Evolutionary conservation across 2,329 filamentous ascomycete genomes (phyloP).

Genomic region (Aspergillus sergii): DNA sequence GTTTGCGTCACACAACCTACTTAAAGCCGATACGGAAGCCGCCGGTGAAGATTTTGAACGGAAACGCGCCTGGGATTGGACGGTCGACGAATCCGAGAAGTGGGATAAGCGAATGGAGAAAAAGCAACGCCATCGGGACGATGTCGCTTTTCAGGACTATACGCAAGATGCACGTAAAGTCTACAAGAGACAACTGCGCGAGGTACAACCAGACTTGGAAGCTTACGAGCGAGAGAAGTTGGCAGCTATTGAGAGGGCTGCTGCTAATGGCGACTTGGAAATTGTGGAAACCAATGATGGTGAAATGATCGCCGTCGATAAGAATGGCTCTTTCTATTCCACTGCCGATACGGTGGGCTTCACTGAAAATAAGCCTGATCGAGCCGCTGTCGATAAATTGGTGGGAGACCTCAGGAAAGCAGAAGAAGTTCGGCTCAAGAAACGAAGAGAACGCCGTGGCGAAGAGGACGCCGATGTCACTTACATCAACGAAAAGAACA

Average conservation of each 20-base stretch:
- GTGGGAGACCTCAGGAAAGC: slow-evolving; percentile 85
- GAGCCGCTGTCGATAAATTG: slow-evolving; percentile 82
- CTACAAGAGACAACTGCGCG: slow-evolving; percentile 86
- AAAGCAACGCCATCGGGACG: slow-evolving; percentile 77
- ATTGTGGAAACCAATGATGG: slow-evolving; percentile 95
- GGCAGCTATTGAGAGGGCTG: slow-evolving; percentile 80
- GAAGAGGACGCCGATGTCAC: slow-evolving; percentile 91
- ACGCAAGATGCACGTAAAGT: slow-evolving; percentile 84
- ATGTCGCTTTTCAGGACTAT: slow-evolving; percentile 90
- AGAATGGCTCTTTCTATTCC: slow-evolving; percentile 86
- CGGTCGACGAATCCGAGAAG: slow-evolving; percentile 85
- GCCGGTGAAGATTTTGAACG: slow-evolving; percentile 91
- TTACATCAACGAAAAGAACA: slow-evolving; percentile 99
- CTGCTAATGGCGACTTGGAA: slow-evolving; percentile 80
- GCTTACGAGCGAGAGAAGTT: slow-evolving; percentile 87
- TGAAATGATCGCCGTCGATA: slow-evolving; percentile 91
- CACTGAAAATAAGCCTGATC: slow-evolving; percentile 81
- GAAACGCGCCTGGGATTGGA: slow-evolving; percentile 99
- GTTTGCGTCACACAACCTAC: slow-evolving; percentile 85
- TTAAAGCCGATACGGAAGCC: slow-evolving; percentile 88
- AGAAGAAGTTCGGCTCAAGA: slow-evolving; percentile 83
- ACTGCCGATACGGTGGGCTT: slow-evolving; percentile 82
- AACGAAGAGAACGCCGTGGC: slow-evolving; percentile 76
- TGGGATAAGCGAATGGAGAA: slow-evolving; percentile 93
- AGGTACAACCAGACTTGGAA: slow-evolving; percentile 75